Evolutionary conservation across 805 yeast species (phyloP), one percentile per base, ranked within the genome.

Genomic region (Yamadazyma kitorensis): DNA sequence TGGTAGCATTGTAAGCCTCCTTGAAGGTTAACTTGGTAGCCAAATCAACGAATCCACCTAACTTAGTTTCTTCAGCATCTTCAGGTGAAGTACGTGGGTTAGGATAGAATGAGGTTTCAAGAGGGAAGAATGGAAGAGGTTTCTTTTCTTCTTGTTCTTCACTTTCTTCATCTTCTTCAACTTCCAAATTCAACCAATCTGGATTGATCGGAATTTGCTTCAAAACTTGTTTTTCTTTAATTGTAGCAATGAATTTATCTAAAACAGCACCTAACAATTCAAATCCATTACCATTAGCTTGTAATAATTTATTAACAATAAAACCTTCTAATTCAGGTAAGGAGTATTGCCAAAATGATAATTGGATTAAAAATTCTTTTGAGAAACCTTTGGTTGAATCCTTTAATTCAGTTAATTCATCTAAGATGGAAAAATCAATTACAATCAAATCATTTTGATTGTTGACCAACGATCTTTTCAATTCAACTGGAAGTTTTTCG

Each of bases 261-360:
- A 82, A 68, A 29, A 80, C 86, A 21, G 82, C 78, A 21, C 84
- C 85, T 44, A 87, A 71, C 39, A 82, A 65, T 63, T 88, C 96
- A 40, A 86, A 84, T 43, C 81, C 87, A 33, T 82, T 74, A 32
- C 95, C 93, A 41, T 83, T 82, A 11, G 93, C 80, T 55, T 82
- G 86, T 60, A 82, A 77, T 48, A 87, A 76, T 55, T 82, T 81
- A 59, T 86, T 79, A 40, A 85, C 87, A 44, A 83, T 70, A 22
- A 80, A 79, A 31, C 80, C 81, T 21, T 72, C 73, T 28, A 78
- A 68, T 24, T 71, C 72, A 11, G 87, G 85, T 43, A 72, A 76
- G 6, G 84, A 75, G 27, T 72, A 64, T 40, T 73, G 72, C 95
- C 95, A 87, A 68, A 86, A 82, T 0, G 81, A 86, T 26, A 82